Evolutionary conservation across 2,329 filamentous ascomycete species (phyloP), one percentile per base, ranked within the genome.

Genomic region (Diaporthe sp.): DNA sequence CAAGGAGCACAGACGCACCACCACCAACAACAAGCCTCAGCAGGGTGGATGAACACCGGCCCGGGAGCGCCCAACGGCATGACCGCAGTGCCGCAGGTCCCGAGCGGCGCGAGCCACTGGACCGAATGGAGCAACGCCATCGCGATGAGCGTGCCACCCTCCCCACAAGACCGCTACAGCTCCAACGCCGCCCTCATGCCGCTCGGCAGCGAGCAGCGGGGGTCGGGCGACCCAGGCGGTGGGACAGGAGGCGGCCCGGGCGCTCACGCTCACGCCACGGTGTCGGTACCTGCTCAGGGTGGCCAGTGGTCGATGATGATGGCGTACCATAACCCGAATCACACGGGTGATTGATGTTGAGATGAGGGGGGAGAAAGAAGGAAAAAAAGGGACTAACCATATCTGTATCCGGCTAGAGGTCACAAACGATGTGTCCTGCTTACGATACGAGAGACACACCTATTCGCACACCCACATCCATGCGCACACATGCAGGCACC

Each of bases 111-210:
- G 12, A 89, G 86, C 75, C 83, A 86, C 0, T 90, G 88, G 88
- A n/a, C 12, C 19, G 86, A 89, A 80, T 90, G 88, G 88, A 86
- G 87, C 12, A 83, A 85, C 0, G 86, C 87, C 70, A 83, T 86
- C 0, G 86, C 87, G 69, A 86, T 90, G 37, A 44, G 63, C 32
- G 84, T 85, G 44, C 85, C 88, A 76, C 59, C 71, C 0, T 69
- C 74, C 3, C 86, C 81, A 44, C 86, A 88, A 73, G 86, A 88
- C 58, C 83, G 86, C 32, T 89, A 86, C 79, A 86, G 85, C 74
- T 87, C 87, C 37, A 86, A 83, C 59, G 42, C 42, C 42, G 84
- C 87, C 19, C 80, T 89, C 17, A 81, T 90, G 76, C 86, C 84
- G 1, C 81, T 89, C 4, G 87, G 86, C 3, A 81, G 80, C 25